These are phyloP conservation scores for Trametes villosa DNA, from an alignment of 768 basidiomycete species.

Conservation along the genomic window DNA sequence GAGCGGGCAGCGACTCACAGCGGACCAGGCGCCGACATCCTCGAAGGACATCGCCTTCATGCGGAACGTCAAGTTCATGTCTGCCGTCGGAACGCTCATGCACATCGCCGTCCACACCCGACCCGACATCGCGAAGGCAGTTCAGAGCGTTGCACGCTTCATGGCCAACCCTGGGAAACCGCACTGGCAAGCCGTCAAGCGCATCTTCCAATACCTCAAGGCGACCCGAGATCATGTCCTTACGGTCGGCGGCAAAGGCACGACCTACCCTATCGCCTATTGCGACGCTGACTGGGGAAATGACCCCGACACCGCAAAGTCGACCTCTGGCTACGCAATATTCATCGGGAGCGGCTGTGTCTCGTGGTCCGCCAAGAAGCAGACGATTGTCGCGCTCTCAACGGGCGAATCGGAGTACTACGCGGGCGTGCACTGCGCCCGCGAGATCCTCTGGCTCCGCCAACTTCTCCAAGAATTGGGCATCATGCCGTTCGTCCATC, in stretches of 20 bases:
- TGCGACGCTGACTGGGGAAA: constrained; percentile 10
- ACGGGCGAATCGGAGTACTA: constrained; percentile 51
- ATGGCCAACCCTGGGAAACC: constrained; percentile 33
- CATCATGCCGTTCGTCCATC: constrained; percentile 17
- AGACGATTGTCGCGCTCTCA: constrained; percentile 43
- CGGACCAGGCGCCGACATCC: not conserved
- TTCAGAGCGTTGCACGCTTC: constrained; percentile 40
- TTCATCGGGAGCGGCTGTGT: constrained; percentile 40
- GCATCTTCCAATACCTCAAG: constrained; percentile 46
- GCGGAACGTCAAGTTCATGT: constrained; percentile 28
- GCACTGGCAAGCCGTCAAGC: constrained; percentile 46
- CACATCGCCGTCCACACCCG: constrained; percentile 39
- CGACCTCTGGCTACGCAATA: constrained; percentile 37
- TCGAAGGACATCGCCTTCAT: constrained; percentile 8
- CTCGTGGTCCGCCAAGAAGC: constrained; percentile 45
- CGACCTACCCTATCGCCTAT: not conserved
- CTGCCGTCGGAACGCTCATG: constrained; percentile 40
- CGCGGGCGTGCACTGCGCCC: constrained; percentile 35
- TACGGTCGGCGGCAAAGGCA: not conserved
- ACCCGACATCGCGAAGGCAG: constrained; percentile 46
- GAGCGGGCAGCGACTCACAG: constrained; percentile 26
- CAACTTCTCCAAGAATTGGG: not conserved
- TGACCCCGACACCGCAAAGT: constrained; percentile 3
- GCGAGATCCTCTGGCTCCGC: constrained; percentile 42
- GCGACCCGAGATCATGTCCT: constrained; percentile 31